Percentiles rank a stretch among this genome's conserved stretches.
These are phyloP conservation scores for Boehmeria nivea DNA, from an alignment of 306 rosid genomes.

Conservation along the genomic window DNA sequence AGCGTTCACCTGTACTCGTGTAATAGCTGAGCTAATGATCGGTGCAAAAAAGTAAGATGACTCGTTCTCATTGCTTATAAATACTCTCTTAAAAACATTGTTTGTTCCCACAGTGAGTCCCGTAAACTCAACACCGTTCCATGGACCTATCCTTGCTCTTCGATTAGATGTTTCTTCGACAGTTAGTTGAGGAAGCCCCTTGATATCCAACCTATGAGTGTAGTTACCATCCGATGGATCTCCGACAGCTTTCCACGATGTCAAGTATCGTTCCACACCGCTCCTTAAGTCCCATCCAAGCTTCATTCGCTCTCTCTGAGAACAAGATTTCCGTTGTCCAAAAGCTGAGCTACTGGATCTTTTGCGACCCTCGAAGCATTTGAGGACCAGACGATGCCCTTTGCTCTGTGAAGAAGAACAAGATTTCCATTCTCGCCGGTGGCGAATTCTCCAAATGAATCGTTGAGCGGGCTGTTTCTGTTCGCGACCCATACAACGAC, in stretches of 20 bases:
- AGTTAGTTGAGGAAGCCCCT: background rate
- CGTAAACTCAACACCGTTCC: slow-evolving; percentile 12
- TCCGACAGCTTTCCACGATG: slow-evolving; percentile 1
- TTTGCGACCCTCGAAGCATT: background rate
- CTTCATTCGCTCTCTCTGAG: slow-evolving; percentile 27
- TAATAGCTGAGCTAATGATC: too few relatives aligned
- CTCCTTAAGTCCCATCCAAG: slow-evolving; percentile 2
- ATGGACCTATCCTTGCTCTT: slow-evolving; percentile 1
- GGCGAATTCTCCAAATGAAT: background rate
- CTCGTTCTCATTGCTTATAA: too few relatives aligned
- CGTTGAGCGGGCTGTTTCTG: background rate
- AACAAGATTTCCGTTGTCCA: slow-evolving; percentile 36
- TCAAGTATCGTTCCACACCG: background rate
- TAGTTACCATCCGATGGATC: background rate
- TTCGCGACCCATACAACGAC: slow-evolving; percentile 18
- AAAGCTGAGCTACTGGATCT: slow-evolving; percentile 24
- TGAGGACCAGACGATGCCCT: slow-evolving; percentile 4
- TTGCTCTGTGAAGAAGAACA: slow-evolving; percentile 18
- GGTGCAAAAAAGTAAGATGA: too few relatives aligned
- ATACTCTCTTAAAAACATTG: too few relatives aligned
- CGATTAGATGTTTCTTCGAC: background rate
- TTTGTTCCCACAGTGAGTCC: too few relatives aligned
- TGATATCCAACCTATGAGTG: background rate
- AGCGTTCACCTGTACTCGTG: too few relatives aligned
- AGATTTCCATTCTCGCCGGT: slow-evolving; percentile 26